phyloP scores from a whole-genome alignment of 2,329 filamentous ascomycete species.

The Fusarium subtropicale region DNA sequence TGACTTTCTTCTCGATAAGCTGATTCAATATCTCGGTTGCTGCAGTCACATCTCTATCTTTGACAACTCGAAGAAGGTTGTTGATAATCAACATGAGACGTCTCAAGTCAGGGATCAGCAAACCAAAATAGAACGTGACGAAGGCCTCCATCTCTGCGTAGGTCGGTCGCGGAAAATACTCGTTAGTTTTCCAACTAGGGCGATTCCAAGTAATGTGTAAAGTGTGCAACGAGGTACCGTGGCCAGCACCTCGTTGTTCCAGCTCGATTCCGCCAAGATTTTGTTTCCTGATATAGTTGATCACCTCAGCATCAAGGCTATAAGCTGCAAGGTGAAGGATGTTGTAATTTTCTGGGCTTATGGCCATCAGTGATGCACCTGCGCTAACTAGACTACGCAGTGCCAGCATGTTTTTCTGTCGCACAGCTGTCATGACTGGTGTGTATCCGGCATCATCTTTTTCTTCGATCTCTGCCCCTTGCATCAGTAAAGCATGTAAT shows the following conservation, averaged over 20 bases:
- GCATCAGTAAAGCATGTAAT: background rate
- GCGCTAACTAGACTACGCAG: background rate
- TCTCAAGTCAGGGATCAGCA: background rate
- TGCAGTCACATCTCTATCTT: fast-evolving
- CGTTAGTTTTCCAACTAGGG: fast-evolving
- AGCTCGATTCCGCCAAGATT: background rate
- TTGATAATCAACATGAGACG: background rate
- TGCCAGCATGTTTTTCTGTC: fast-evolving
- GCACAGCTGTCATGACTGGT: fast-evolving
- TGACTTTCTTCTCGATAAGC: background rate
- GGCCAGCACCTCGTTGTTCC: fast-evolving
- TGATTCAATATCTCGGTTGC: background rate
- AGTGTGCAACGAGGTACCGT: fast-evolving
- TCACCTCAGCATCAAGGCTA: fast-evolving
- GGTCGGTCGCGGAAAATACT: fast-evolving
- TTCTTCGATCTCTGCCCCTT: background rate
- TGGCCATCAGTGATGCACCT: background rate
- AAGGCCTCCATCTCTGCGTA: background rate
- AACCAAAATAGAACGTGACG: constrained; percentile 5
- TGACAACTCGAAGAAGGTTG: background rate
- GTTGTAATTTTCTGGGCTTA: fast-evolving
- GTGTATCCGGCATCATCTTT: fast-evolving
- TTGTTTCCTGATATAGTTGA: background rate
- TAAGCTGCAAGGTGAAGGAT: fast-evolving
- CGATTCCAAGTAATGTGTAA: fast-evolving